These are phyloP conservation scores for Hansfordia pulvinata DNA, from an alignment of 2,329 filamentous ascomycete genomes.

Conservation along the genomic window DNA sequence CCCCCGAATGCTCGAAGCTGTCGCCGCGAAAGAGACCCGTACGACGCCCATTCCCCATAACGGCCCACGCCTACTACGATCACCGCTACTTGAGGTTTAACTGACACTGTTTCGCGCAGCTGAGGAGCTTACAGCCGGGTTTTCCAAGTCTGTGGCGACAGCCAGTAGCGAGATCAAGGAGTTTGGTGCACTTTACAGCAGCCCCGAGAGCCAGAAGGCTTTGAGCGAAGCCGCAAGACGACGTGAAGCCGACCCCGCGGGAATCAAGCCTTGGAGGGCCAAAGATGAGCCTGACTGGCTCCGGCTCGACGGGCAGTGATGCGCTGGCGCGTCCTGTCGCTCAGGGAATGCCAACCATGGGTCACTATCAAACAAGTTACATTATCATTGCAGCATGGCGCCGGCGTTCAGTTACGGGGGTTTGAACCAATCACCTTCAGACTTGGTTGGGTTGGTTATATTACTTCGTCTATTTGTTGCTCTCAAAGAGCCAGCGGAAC, in stretches of 20 bases:
- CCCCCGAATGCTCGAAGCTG: conserved; percentile 34
- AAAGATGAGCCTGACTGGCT: conserved; percentile 48
- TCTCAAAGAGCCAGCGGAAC: no score
- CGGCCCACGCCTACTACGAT: not conserved
- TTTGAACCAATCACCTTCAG: not conserved
- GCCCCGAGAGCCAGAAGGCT: conserved; percentile 31
- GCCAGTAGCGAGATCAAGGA: conserved; percentile 37
- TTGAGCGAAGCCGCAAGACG: conserved; percentile 39
- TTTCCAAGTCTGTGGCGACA: conserved; percentile 30
- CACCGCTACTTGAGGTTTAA: conserved; percentile 1
- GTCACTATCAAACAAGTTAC: not conserved
- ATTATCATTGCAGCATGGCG: not conserved
- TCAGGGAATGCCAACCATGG: no score
- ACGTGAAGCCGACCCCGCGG: conserved; percentile 36
- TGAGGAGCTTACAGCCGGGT: conserved; percentile 30
- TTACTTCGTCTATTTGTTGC: no score
- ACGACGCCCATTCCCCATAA: conserved; percentile 13
- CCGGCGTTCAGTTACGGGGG: not conserved
- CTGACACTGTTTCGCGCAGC: conserved; percentile 23
- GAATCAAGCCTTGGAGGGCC: conserved; percentile 45
- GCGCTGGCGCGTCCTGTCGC: not conserved
- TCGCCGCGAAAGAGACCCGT: conserved; percentile 38
- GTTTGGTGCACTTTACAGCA: conserved; percentile 31
- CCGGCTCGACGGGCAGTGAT: conserved; percentile 6
- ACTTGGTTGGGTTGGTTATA: no score